Base-by-base conservation (phyloP, 148 eudicot genomes). In the Rhododendron kiyosumense region DNA sequence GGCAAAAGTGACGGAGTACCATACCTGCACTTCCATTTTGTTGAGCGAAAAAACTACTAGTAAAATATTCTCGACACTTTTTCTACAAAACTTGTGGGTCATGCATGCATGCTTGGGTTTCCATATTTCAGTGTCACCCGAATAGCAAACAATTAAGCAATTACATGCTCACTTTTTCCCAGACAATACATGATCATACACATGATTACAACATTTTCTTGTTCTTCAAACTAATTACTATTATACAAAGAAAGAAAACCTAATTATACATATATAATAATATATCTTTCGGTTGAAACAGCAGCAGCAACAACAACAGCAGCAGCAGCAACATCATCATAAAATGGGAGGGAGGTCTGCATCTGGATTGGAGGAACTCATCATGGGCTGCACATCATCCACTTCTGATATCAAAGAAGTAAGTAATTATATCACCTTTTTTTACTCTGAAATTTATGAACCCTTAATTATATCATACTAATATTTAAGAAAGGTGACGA, bases 351-450 rank as follows among this genome's bases (percentile, higher is more conserved):
- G 94, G 87, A 95, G 98, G 94, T 91, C 95, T 93, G 94, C 94
- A 73, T 88, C 99, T 86, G 99, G 96, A 82, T 92, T 97, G 92
- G 99, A 97, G 85, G 98, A 97, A 93, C 92, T 97, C 88, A 95
- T 95, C 85, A 96, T 95, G 99, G 98, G 93, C 17, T 95, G 97
- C 94, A 94, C 98, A 69, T 91, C 97, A 12, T 83, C 67, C 34
- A 18, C 9, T 87, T 83, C 75, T 28, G 75, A 69, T 26, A 69
- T 89, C 87, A 93, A 94, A 88, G 91, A 90, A 88, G 97, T 94
- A 76, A 90, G 93, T 91, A 30, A 28, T 5, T 0, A 43, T 63
- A 69, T 69, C 17, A 69, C 24, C 81, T 87, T 92, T 91, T 93
- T 87, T 69, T 82, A 88, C 92, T 84, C 91, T 86, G 86, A 92